Base-by-base conservation (phyloP, 73 alveolate genomes). In the Paraurostyla sp. region DNA sequence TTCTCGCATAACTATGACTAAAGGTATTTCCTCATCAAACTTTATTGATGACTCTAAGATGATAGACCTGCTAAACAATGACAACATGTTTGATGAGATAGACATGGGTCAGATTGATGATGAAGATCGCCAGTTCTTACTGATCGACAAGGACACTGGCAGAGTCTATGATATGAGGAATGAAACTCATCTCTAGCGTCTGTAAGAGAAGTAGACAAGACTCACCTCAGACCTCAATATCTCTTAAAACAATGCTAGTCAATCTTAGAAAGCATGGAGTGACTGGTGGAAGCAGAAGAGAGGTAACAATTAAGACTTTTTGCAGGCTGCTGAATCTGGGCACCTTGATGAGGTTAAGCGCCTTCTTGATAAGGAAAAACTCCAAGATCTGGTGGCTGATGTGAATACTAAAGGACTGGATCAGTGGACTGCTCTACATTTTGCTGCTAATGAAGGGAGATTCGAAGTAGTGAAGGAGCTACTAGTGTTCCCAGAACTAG, bases 401-500 rank as follows among this genome's bases (percentile, higher is more conserved):
- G 45, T 92, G 16, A 63, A 83, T 50, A 57, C 68, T 30, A 89
- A 58, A 60, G 95, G 95, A 11, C 71, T 86, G 4, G 97, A 92
- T 89, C 73, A 91, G 51, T 91, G 95, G 91, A 92, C 98, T 35
- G 96, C 98, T 0, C 90, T 94, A 40, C 98, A 94, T 69, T 75
- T 92, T 22, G 97, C 97, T 3, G 91, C 97, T 18, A 40, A 45
- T n/a, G 94, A 92, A 40, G 93, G 91, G 45, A 69, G 68, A 35
- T 23, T 27, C 11, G 88, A 80, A 9, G 88, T 91, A 0, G 54
- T 59, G 7, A 69, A 80, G 63, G 83, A 76, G 30, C 80, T 92
- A 36, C 59, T 92, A 20, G 60, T 54, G 3, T 45, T 46, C 27
- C 58, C 85, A 23, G 91, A 83, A 0, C 22, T 78, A 30, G 91